A percentile compares a stretch with the other conserved stretches of the same genome.
Conservation (phyloP, 768 basidiomycete species). For the Mycena chlorophos region DNA sequence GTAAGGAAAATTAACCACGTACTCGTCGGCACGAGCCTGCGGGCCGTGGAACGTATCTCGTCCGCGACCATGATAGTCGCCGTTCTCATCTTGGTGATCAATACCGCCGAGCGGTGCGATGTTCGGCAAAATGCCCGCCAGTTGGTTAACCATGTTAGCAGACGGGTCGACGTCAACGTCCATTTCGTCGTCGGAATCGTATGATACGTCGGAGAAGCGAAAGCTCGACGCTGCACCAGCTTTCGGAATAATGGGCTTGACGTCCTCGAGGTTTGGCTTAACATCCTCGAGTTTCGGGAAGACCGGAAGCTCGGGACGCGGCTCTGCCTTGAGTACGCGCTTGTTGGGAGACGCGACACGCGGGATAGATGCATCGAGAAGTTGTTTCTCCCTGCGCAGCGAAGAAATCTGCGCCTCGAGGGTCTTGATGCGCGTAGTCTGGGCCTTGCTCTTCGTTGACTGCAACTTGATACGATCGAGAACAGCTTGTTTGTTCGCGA, state of each 20-base stretch:
- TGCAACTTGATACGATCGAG: conserved; percentile 18
- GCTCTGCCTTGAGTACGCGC: conserved; percentile 9
- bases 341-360: conserved; percentile 19
- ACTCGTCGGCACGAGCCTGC: conserved; percentile 53
- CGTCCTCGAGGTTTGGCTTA: neutral
- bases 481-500: conserved; percentile 7
- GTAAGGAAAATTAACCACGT: conserved; percentile 23
- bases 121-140: conserved; percentile 24
- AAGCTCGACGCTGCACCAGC: conserved; percentile 25
- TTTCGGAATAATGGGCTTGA: conserved; percentile 9
- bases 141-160: conserved; percentile 23
- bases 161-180: conserved; percentile 20
- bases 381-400: conserved; percentile 18
- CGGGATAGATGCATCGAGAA: conserved; percentile 23
- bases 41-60: conserved; percentile 48
- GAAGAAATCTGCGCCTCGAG: conserved; percentile 14
- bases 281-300: neutral
- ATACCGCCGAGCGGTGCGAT: conserved; percentile 28
- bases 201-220: conserved; percentile 4
- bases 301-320: conserved; percentile 8
- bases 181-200: conserved; percentile 24
- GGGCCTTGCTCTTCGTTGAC: conserved; percentile 23
- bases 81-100: conserved; percentile 42
- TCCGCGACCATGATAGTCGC: conserved; percentile 49
- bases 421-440: conserved; percentile 18